phyloP scores from a whole-genome alignment of 1,284 basidiomycete species.

The Microstroma glucosiphilum region DNA sequence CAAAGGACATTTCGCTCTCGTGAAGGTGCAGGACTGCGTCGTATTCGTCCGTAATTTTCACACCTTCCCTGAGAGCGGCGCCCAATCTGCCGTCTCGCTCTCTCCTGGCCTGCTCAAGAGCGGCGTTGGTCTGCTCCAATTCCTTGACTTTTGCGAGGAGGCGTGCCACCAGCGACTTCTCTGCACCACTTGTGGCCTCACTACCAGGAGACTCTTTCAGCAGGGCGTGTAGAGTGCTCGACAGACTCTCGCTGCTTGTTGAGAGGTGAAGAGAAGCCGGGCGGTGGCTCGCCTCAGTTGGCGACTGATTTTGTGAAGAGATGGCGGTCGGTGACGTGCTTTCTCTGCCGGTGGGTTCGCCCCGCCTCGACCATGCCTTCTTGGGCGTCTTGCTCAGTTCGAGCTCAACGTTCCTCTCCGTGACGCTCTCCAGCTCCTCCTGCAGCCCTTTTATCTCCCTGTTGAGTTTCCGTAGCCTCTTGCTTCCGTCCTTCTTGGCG shows the following conservation, averaged over 20 bases:
- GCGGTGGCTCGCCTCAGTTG: background rate
- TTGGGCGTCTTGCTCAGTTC: slow-evolving; percentile 17
- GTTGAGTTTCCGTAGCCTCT: slow-evolving; percentile 28
- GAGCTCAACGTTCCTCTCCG: slow-evolving; percentile 32
- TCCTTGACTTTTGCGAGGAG: slow-evolving; percentile 40
- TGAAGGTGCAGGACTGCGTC: slow-evolving; percentile 22
- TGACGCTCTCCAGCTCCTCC: slow-evolving; percentile 35
- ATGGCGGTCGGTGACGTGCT: too few relatives aligned
- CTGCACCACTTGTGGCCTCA: slow-evolving; percentile 6
- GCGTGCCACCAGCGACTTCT: slow-evolving; percentile 31
- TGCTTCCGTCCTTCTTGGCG: slow-evolving; percentile 28
- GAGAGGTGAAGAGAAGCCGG: background rate
- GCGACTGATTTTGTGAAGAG: too few relatives aligned
- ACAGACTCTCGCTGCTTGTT: background rate
- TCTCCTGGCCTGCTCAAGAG: slow-evolving; percentile 26
- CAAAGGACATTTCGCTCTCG: slow-evolving; percentile 7
- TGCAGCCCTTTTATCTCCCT: slow-evolving; percentile 38
- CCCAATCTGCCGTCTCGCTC: slow-evolving; percentile 37
- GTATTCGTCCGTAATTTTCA: slow-evolving; percentile 36
- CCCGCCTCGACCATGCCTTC: background rate
- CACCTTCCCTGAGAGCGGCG: slow-evolving; percentile 35
- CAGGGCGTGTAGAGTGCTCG: background rate
- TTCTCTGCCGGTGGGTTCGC: too few relatives aligned
- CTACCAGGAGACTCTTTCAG: background rate
- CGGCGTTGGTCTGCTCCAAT: slow-evolving; percentile 37